phyloP scores from a whole-genome alignment of 1,284 basidiomycete genomes.

The Salmacisia buchloeana region DNA sequence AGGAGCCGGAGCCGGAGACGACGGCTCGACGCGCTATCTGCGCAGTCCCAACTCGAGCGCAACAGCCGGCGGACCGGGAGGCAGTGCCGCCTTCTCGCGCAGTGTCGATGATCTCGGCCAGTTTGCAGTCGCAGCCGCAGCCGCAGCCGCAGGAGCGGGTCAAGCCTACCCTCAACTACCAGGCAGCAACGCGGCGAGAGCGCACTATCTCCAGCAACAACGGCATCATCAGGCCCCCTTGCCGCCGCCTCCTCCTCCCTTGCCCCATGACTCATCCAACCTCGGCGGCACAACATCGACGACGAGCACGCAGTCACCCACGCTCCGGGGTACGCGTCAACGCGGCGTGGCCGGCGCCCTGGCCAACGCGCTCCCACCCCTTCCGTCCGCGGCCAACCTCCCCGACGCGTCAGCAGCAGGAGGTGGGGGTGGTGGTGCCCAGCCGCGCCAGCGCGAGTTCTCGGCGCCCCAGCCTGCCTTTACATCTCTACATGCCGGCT shows the following conservation, averaged over 20 bases:
- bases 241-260: background rate
- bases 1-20: conserved; percentile 11
- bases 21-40: conserved; percentile 26
- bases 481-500: no score
- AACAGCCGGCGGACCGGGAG: background rate
- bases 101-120: conserved; percentile 37
- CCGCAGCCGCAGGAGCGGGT: background rate
- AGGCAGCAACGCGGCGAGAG: background rate
- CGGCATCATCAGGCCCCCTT: background rate
- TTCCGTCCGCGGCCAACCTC: background rate
- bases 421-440: background rate
- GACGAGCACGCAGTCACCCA: conserved; percentile 7
- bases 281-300: no score
- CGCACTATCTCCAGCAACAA: no score
- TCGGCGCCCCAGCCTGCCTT: background rate
- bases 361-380: background rate
- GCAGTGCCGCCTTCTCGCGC: conserved; percentile 29
- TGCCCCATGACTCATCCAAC: background rate
- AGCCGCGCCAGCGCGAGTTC: conserved; percentile 1
- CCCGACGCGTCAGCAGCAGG: background rate
- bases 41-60: conserved; percentile 28
- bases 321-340: background rate
- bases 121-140: background rate
- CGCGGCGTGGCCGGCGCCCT: background rate
- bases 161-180: background rate